Percentiles rank a stretch among this genome's conserved stretches.
Conservation (phyloP, 2,329 filamentous ascomycete species). For the Biscogniauxia mediterranea region DNA sequence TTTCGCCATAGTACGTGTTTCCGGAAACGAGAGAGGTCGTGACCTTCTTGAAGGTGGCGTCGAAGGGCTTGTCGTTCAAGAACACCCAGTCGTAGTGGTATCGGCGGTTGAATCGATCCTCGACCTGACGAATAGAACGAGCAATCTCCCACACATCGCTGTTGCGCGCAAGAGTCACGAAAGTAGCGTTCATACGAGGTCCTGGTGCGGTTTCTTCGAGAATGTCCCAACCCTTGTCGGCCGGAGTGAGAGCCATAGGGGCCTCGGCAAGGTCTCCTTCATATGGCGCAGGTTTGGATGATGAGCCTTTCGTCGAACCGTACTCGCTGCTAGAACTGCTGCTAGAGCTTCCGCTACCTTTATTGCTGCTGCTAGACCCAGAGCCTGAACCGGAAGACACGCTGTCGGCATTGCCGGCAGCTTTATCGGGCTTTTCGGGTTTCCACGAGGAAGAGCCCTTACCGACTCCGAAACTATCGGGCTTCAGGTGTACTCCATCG, state of each 20-base stretch:
- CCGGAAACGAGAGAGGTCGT: constrained; percentile 89
- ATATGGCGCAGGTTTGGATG: constrained; percentile 30
- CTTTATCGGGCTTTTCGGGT: constrained; percentile 22
- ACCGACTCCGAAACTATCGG: constrained; percentile 27
- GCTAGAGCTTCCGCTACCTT: constrained; percentile 11
- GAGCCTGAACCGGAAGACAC: constrained; percentile 30
- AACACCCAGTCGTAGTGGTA: constrained; percentile 99
- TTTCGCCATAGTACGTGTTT: constrained; percentile 85
- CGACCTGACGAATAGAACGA: constrained; percentile 90
- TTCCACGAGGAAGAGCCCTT: constrained; percentile 34
- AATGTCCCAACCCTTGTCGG: constrained; percentile 52
- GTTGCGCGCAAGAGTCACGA: constrained; percentile 93
- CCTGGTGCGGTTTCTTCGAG: constrained; percentile 56
- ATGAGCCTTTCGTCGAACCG: constrained; percentile 27
- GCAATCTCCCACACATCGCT: constrained; percentile 95
- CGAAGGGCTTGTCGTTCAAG: constrained; percentile 92
- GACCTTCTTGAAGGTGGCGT: constrained; percentile 89
- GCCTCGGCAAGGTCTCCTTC: constrained; percentile 41
- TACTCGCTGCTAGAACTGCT: constrained; percentile 21
- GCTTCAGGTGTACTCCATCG: constrained; percentile 47
- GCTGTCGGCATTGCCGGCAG: constrained; percentile 20
- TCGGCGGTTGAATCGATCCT: constrained; percentile 96
- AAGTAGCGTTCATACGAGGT: constrained; percentile 91
- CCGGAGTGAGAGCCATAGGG: constrained; percentile 52
- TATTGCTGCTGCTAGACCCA: constrained; percentile 17